These are phyloP conservation scores for Penicillium ochrochloron DNA, from an alignment of 495 filamentous ascomycete genomes.

Conservation along the genomic window DNA sequence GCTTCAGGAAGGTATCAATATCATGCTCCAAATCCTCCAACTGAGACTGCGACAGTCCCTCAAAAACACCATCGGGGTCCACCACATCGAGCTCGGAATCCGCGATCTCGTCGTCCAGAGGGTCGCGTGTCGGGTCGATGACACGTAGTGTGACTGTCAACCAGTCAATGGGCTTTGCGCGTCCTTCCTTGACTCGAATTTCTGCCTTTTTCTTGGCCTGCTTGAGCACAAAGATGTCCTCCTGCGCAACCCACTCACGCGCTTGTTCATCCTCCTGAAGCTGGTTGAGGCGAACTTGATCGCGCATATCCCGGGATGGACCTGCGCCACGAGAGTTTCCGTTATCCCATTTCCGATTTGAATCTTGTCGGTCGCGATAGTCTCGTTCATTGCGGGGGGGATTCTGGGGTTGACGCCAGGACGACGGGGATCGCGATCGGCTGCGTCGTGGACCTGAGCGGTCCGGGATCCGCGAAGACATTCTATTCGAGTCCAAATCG, in stretches of 20 bases:
- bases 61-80: slow-evolving; percentile 81
- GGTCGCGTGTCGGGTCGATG: slow-evolving; percentile 78
- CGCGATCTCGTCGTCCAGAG: slow-evolving; percentile 80
- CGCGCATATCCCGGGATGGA: slow-evolving; percentile 43
- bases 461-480: slow-evolving; percentile 43
- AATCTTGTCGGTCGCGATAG: slow-evolving; percentile 32
- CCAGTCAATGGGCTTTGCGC: slow-evolving; percentile 94
- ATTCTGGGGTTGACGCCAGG: slow-evolving; percentile 48
- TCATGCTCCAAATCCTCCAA: slow-evolving; percentile 81
- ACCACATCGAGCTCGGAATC: slow-evolving; percentile 80
- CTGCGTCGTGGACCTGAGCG: slow-evolving; percentile 40
- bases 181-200: slow-evolving; percentile 90
- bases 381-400: slow-evolving; percentile 40
- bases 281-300: slow-evolving; percentile 61
- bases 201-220: slow-evolving; percentile 98
- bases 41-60: slow-evolving; percentile 70
- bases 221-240: slow-evolving; percentile 94
- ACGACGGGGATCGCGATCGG: slow-evolving; percentile 50
- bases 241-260: slow-evolving; percentile 85
- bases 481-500: slow-evolving; percentile 8
- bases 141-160: slow-evolving; percentile 88
- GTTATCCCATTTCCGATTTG: slow-evolving; percentile 28
- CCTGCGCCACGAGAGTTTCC: slow-evolving; percentile 31
- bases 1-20: slow-evolving; percentile 79
- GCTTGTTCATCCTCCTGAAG: slow-evolving; percentile 77